Evolutionary conservation across 768 basidiomycete species (phyloP).

Genomic region (Gautieria morchelliformis): DNA sequence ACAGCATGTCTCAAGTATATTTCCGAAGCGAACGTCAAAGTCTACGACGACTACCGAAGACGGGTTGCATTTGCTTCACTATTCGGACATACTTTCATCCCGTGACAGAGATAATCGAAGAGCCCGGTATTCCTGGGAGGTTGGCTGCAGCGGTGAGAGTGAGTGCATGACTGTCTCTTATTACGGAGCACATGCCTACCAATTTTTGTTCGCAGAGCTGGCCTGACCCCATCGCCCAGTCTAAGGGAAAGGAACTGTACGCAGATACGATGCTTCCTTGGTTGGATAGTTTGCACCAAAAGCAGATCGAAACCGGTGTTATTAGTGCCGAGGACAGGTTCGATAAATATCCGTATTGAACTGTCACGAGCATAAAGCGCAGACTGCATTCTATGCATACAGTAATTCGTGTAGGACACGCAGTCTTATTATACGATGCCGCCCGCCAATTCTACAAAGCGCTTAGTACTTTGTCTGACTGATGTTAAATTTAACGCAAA

Average conservation of each 20-base stretch:
- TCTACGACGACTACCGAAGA: conserved; percentile 49
- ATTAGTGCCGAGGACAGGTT: conserved; percentile 9
- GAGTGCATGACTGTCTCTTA: neutral
- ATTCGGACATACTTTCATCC: conserved; percentile 57
- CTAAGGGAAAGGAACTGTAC: conserved; percentile 23
- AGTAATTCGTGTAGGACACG: too few species aligned
- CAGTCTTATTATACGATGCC: too few species aligned
- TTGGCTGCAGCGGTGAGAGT: conserved; percentile 48
- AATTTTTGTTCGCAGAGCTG: conserved; percentile 1
- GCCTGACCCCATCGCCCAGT: conserved; percentile 6
- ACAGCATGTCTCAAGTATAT: conserved; percentile 7
- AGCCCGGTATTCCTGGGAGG: conserved; percentile 50
- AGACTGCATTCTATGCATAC: too few species aligned
- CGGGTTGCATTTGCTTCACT: conserved; percentile 59
- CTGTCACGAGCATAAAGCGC: too few species aligned
- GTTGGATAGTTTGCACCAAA: conserved; percentile 26
- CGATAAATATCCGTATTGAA: conserved; percentile 3
- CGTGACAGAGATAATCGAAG: conserved; percentile 41
- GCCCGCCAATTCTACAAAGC: too few species aligned
- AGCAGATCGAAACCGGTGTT: conserved; percentile 22
- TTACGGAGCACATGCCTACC: neutral
- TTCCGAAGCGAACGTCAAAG: conserved; percentile 61
- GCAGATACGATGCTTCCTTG: conserved; percentile 26
- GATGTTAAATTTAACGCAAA: too few species aligned
- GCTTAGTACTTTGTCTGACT: too few species aligned